Percentiles rank a stretch among this genome's conserved stretches.
Conservation (phyloP, 306 rosid species). For the Malus sieversii region DNA sequence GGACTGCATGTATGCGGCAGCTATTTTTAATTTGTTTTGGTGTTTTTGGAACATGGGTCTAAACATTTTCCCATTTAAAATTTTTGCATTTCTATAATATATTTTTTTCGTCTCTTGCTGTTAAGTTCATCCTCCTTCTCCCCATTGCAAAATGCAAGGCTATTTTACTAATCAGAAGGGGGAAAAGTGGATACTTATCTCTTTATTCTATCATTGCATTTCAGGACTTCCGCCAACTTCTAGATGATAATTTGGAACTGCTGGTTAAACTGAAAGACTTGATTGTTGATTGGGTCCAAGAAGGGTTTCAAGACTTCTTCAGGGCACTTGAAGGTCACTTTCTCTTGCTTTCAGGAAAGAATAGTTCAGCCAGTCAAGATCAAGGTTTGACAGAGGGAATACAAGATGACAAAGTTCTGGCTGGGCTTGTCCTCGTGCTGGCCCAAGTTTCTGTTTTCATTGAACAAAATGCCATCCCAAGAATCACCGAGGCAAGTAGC, state of each 20-base stretch:
- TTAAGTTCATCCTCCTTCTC: not conserved
- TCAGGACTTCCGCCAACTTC: slow-evolving; percentile 79
- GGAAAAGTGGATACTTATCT: not conserved
- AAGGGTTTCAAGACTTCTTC: slow-evolving; percentile 86
- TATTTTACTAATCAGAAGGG: not conserved
- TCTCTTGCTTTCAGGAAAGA: slow-evolving; percentile 56
- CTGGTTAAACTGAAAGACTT: slow-evolving; percentile 50
- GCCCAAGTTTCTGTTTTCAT: slow-evolving; percentile 80
- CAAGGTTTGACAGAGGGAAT: slow-evolving; percentile 56
- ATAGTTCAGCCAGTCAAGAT: slow-evolving; percentile 41
- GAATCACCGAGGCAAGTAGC: slow-evolving; percentile 79
- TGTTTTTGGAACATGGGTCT: not conserved
- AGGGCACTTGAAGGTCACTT: slow-evolving; percentile 64
- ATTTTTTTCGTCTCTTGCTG: slow-evolving; percentile 10
- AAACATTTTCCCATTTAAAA: not conserved
- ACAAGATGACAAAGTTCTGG: slow-evolving; percentile 56
- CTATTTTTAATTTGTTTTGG: not conserved
- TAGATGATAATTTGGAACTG: slow-evolving; percentile 53
- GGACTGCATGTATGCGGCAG: not conserved
- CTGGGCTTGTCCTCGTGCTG: slow-evolving; percentile 77
- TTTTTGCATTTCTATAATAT: not conserved
- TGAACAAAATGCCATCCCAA: slow-evolving; percentile 82
- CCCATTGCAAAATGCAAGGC: not conserved
- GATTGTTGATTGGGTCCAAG: slow-evolving; percentile 79
- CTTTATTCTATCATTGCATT: slow-evolving; percentile 1